Evolutionary conservation across 306 rosid genomes (phyloP), one percentile per base, ranked within the genome.

Genomic region (Prunus armeniaca): DNA sequence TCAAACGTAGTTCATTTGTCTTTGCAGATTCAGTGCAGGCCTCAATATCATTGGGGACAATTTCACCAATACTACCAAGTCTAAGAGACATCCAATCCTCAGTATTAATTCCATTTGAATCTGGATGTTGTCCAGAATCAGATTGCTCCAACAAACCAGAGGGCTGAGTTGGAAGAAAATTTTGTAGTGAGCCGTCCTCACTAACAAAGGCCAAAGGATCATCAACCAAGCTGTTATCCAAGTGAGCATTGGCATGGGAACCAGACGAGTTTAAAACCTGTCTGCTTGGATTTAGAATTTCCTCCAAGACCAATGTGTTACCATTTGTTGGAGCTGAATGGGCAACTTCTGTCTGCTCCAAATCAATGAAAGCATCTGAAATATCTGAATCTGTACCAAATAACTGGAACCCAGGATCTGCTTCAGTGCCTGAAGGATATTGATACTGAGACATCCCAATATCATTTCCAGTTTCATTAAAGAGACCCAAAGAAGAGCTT

Each of bases 61-160:
- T 65, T 38, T 76, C 72, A 76, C 52, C 41, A 0, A 34, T 43
- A 6, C 54, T 50, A 67, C 79, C 72, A 67, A 76, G 79, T 34
- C 72, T 67, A 65, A 76, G 72, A n/a, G 73, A 68, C 43, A 76
- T 69, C 79, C 79, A 76, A 41, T 76, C 67, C 6, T 72, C 65
- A 43, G 65, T 25, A 22, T 25, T 22, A 65, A 65, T 65, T 54
- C 71, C 66, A 41, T 76, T 76, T n/a, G 79, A 41, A 50, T 61
- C 20, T 19, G 78, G 69, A 43, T 11, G 27, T 3, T 9, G 30
- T 46, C 60, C 47, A 74, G 65, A 47, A 61, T 62, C 61, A 19
- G 69, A 47, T 47, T 61, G 68, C 67, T 41, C 76, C 57, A 73
- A 58, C 76, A 73, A 43, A 43, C 56, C n/a, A 18, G 57, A 58